A percentile compares a stretch with the other conserved stretches of the same genome.
Evolutionary conservation across 2,329 filamentous ascomycete genomes (phyloP).

Genomic region (Drechslerella coelobrocha): DNA sequence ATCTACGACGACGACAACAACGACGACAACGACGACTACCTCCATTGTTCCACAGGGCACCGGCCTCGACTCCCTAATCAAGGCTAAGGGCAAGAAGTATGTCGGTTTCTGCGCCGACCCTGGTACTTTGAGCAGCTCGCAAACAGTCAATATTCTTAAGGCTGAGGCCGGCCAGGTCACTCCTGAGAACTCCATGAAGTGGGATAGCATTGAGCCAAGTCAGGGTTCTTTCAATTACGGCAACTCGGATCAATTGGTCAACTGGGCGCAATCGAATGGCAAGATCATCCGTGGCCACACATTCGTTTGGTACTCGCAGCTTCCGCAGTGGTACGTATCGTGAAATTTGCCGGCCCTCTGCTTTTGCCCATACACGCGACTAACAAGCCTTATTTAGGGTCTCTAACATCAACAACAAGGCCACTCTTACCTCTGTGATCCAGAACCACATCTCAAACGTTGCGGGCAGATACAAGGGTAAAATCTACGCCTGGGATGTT

Average conservation of each 20-base stretch:
- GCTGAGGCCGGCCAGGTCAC: conserved; percentile 71
- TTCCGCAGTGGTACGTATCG: conserved; percentile 57
- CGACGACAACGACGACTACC: conserved; percentile 13
- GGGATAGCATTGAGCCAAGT: conserved; percentile 63
- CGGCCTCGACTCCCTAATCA: conserved; percentile 66
- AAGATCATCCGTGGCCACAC: conserved; percentile 71
- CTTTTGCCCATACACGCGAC: not conserved
- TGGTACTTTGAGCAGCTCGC: conserved; percentile 62
- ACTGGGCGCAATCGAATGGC: conserved; percentile 66
- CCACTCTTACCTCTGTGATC: conserved; percentile 65
- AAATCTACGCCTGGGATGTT: conserved; percentile 70
- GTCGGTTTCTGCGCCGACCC: conserved; percentile 68
- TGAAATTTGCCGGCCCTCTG: not conserved
- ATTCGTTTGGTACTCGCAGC: conserved; percentile 70
- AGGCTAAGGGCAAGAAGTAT: conserved; percentile 71
- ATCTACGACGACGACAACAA: not conserved
- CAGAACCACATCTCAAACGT: conserved; percentile 68
- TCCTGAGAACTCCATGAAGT: conserved; percentile 75
- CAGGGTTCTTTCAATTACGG: conserved; percentile 65
- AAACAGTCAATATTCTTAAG: conserved; percentile 66
- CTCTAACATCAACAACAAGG: conserved; percentile 63
- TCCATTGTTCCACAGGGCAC: conserved; percentile 58
- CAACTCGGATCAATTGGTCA: conserved; percentile 67
- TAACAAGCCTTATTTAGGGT: conserved; percentile 62
- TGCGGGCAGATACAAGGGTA: conserved; percentile 68